These are phyloP conservation scores for Dioscorea zingiberensis DNA, from an alignment of 106 monocot genomes.

Conservation along the genomic window DNA sequence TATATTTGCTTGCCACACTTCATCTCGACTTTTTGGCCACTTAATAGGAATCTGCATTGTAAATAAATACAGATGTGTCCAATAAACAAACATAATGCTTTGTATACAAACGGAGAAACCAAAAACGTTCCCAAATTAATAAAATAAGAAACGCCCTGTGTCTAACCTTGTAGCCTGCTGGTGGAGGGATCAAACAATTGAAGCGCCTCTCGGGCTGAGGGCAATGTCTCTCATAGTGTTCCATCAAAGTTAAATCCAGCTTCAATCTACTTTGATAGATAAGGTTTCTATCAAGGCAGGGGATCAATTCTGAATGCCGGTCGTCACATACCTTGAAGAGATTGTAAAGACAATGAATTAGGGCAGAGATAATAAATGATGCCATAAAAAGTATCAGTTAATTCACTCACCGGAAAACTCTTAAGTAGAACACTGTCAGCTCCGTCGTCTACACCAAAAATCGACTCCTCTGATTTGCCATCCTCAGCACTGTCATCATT, in stretches of 20 bases:
- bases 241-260: constrained; percentile 61
- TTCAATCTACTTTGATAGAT: constrained; percentile 69
- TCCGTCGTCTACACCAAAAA: constrained; percentile 35
- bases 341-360: not conserved
- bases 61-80: not conserved
- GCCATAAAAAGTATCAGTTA: not conserved
- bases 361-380: not conserved
- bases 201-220: constrained; percentile 40
- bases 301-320: constrained; percentile 76
- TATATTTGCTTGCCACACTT: constrained; percentile 80
- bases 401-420: constrained; percentile 65
- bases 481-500: constrained; percentile 46
- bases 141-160: not conserved
- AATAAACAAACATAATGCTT: too few species aligned
- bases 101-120: too few species aligned
- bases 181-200: constrained; percentile 85
- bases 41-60: constrained; percentile 46
- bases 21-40: constrained; percentile 73
- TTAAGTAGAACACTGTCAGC: constrained; percentile 36
- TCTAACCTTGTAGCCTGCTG: constrained; percentile 54
- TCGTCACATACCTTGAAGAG: constrained; percentile 52
- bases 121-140: too few species aligned
- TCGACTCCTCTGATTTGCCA: constrained; percentile 44
- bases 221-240: constrained; percentile 94
- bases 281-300: constrained; percentile 75